Percentiles rank a stretch among this genome's conserved stretches.
phyloP scores from a whole-genome alignment of 352 stramenopile species.

The Phytophthora constricta region DNA sequence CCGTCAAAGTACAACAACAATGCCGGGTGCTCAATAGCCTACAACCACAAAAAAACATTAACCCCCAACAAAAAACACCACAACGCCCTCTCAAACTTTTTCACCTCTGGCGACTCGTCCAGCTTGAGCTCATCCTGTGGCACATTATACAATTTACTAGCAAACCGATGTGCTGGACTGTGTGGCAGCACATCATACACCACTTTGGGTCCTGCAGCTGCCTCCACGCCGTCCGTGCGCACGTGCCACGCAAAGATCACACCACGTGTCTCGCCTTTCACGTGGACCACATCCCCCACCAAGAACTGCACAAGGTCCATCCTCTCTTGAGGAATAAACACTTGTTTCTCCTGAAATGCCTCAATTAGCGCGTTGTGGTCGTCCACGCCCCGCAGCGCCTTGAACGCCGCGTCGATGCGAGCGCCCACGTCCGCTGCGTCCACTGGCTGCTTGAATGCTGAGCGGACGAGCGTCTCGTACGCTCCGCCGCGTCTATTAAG shows the following conservation, averaged over 20 bases:
- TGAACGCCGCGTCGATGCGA: conserved; percentile 73
- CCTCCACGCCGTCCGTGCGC: conserved; percentile 37
- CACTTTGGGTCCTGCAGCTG: conserved; percentile 44
- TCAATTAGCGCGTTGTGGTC: conserved; percentile 75
- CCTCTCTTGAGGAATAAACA: conserved; percentile 56
- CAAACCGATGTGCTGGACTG: conserved; percentile 59
- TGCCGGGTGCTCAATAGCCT: conserved; percentile 68
- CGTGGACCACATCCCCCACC: conserved; percentile 75
- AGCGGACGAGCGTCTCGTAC: conserved; percentile 56
- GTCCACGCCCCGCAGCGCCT: conserved; percentile 58
- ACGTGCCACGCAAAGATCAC: conserved; percentile 73
- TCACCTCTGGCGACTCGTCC: conserved; percentile 51
- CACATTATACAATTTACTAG: conserved; percentile 60
- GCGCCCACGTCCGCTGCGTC: conserved; percentile 30
- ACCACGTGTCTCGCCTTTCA: conserved; percentile 56
- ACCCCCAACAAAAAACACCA: background rate
- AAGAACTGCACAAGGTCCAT: conserved; percentile 37
- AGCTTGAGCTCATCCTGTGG: conserved; percentile 61
- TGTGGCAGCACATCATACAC: conserved; percentile 80
- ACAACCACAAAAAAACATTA: background rate
- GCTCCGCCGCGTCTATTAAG: conserved; percentile 38
- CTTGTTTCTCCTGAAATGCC: conserved; percentile 48
- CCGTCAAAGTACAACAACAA: conserved; percentile 83
- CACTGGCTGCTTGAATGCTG: conserved; percentile 55
- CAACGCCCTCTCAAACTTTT: background rate